Percentiles rank a stretch among this genome's conserved stretches.
phyloP scores from a whole-genome alignment of 345 rosid species.

The Fremontodendron californicum region DNA sequence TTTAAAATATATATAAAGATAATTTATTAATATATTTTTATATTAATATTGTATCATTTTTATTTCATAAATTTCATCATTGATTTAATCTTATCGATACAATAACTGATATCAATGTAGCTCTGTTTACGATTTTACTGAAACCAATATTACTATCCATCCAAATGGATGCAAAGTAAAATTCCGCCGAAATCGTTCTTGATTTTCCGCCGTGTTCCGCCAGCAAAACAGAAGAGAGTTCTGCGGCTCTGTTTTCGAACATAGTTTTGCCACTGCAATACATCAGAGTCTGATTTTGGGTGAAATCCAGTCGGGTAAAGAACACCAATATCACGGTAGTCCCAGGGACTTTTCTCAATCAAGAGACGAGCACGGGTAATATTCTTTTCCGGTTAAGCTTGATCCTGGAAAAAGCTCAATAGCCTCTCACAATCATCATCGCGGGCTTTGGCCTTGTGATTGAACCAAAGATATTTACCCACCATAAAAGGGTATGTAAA shows the following conservation, averaged over 20 bases:
- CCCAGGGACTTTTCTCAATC: constrained; percentile 87
- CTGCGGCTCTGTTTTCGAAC: constrained; percentile 48
- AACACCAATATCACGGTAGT: constrained; percentile 74
- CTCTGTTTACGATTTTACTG: too few species aligned
- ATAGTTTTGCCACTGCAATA: constrained; percentile 63
- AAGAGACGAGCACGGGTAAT: constrained; percentile 79
- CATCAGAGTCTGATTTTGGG: constrained; percentile 63
- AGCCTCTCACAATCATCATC: constrained; percentile 59
- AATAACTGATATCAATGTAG: too few species aligned
- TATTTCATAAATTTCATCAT: too few species aligned
- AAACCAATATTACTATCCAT: too few species aligned
- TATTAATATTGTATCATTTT: too few species aligned
- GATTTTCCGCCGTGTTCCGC: constrained; percentile 53
- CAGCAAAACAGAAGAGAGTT: constrained; percentile 72
- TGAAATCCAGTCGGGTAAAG: constrained; percentile 96
- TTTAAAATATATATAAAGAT: too few species aligned
- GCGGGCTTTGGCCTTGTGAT: constrained; percentile 47
- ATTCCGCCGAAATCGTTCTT: constrained; percentile 66
- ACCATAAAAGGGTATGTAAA: constrained; percentile 83
- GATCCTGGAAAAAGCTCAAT: constrained; percentile 54
- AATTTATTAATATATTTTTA: too few species aligned
- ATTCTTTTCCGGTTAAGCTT: constrained; percentile 52
- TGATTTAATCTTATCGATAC: too few species aligned
- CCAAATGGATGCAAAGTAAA: too few species aligned
- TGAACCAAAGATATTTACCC: constrained; percentile 61